A percentile compares a stretch with the other conserved stretches of the same genome.
Evolutionary conservation across 2,329 filamentous ascomycete species (phyloP).

Genomic region (Ilyonectria sp.): DNA sequence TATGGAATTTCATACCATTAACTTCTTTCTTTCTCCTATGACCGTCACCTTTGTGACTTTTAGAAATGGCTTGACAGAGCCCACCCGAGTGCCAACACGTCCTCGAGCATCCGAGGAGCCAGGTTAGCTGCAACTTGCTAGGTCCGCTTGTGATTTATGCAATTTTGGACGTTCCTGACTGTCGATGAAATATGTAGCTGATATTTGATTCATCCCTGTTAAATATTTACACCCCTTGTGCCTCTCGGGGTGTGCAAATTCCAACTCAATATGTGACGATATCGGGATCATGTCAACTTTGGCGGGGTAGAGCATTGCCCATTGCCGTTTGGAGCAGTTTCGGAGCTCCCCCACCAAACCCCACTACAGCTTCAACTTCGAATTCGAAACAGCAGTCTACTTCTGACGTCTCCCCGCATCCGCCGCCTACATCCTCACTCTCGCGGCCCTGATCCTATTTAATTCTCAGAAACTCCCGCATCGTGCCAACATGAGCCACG

Average conservation of each 20-base stretch:
- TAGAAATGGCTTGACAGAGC: no score
- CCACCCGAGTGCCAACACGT: no score
- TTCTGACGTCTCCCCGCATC: neutral
- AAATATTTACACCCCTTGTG: no score
- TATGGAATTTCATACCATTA: no score
- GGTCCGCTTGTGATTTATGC: no score
- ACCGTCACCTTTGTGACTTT: no score
- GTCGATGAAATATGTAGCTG: no score
- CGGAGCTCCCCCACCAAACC: slow-evolving; percentile 25
- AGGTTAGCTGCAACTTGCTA: no score
- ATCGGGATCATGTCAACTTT: neutral
- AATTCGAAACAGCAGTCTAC: slow-evolving; percentile 1
- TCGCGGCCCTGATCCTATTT: neutral
- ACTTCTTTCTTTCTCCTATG: no score
- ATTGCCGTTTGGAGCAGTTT: slow-evolving; percentile 8
- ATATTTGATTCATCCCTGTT: no score
- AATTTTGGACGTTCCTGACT: no score
- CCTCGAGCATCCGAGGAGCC: no score
- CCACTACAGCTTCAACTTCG: slow-evolving; percentile 31
- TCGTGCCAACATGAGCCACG: slow-evolving; percentile 56
- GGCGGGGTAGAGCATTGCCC: neutral
- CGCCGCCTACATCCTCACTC: neutral
- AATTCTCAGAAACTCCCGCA: neutral
- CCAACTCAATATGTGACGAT: neutral
- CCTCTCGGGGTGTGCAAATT: neutral